Base-by-base conservation (phyloP, 257 asterid species). In the Prunella vulgaris region DNA sequence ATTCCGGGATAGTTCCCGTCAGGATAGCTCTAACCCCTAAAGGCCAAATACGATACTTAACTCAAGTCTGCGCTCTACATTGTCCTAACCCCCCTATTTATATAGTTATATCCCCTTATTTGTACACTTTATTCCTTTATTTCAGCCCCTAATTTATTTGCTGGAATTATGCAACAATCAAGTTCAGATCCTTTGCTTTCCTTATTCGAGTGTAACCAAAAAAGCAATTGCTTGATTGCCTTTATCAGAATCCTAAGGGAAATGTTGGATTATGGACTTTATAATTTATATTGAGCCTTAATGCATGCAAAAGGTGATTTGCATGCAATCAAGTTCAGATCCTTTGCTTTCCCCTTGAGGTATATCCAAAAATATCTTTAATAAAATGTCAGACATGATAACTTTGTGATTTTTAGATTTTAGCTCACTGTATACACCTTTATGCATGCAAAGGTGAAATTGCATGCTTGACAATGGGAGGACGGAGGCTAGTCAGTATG, bases 211-310 rank as follows among this genome's bases (percentile, higher is more conserved):
- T 42, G 51, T 42, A 42, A 42, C 17, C 51, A 14, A 42, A 42
- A 42, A 42, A 25, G 24, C 25, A 49, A 15, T 49, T 15, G 24
- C 12, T 49, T 1, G 24, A 6, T 6, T 49, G 10, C 25, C 56
- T 15, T 12, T 17, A 15, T 49, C 28, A 61, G 51, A 53, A 53
- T 20, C 21, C 14, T 30, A 18, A 17, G 14, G 10, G 25, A 58
- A 68, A 42, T 42, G n/a, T 25, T 72, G 59, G 40, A 10, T 58
- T 70, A 18, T 70, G n/a, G n/a, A n/a, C n/a, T n/a, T n/a, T n/a
- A n/a, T n/a, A n/a, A n/a, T n/a, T n/a, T n/a, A n/a, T n/a, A n/a
- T n/a, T n/a, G n/a, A n/a, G n/a, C n/a, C n/a, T n/a, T n/a, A n/a
- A n/a, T n/a, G n/a, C n/a, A n/a, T n/a, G n/a, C n/a, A n/a, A n/a